phyloP scores from a whole-genome alignment of 441 rosid species.

The Pelargonium fulgidum region DNA sequence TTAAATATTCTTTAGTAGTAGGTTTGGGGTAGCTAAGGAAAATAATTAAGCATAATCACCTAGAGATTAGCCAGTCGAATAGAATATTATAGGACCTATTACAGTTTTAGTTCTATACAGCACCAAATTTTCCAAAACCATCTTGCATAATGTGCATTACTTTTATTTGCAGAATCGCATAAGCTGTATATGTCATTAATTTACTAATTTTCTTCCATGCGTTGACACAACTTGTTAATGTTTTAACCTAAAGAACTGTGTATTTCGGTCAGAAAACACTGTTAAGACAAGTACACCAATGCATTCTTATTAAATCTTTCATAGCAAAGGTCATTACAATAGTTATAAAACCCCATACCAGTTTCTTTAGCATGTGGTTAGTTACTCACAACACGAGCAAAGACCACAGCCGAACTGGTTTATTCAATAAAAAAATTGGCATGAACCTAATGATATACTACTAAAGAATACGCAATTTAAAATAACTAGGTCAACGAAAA shows the following conservation, averaged over 20 bases:
- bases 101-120: neutral
- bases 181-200: neutral
- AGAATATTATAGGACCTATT: neutral
- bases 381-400: neutral
- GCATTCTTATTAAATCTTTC: too few relatives aligned
- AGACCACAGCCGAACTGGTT: neutral
- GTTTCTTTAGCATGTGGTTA: neutral
- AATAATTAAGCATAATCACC: constrained; percentile 3
- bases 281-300: neutral
- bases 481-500: neutral
- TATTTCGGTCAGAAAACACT: neutral
- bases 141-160: neutral
- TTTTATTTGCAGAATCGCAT: neutral
- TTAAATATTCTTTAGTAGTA: neutral
- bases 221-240: neutral
- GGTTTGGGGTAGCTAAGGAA: neutral
- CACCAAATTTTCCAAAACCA: neutral
- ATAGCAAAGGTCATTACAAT: too few relatives aligned
- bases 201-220: neutral
- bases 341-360: too few relatives aligned
- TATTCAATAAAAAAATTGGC: neutral
- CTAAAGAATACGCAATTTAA: constrained; percentile 2
- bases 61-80: neutral
- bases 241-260: neutral
- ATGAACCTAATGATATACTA: neutral